Conservation (phyloP, 768 basidiomycete genomes). For the Podaxis rugospora region DNA sequence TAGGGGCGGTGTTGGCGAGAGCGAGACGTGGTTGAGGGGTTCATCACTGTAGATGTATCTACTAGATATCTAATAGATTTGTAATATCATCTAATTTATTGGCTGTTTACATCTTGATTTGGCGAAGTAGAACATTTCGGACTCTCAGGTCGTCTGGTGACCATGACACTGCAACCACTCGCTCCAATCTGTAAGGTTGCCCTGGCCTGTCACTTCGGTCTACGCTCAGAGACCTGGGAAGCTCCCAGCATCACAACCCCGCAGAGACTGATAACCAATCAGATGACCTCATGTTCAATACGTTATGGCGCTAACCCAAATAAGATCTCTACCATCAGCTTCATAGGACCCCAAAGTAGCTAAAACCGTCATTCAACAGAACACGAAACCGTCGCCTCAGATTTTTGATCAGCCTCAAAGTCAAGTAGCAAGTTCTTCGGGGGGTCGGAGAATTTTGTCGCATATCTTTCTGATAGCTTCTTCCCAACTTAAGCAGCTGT, state of each 20-base stretch:
- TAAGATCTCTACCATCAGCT: no score
- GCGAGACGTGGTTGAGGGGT: conserved; percentile 19
- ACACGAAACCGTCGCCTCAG: no score
- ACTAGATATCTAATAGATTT: background rate
- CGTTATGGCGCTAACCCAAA: no score
- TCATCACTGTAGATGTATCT: background rate
- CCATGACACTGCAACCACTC: background rate
- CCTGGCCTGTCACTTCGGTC: no score
- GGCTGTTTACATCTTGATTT: background rate
- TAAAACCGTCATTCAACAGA: no score
- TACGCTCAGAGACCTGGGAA: no score
- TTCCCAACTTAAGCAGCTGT: background rate
- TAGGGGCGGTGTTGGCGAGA: conserved; percentile 55
- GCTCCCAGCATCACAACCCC: no score
- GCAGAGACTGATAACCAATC: no score
- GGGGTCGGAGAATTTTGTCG: background rate
- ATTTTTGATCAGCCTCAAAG: no score
- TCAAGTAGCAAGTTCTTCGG: background rate
- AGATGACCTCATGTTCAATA: no score
- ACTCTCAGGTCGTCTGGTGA: background rate
- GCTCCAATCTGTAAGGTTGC: no score
- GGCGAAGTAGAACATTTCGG: background rate
- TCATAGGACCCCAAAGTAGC: no score
- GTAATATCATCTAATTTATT: background rate
- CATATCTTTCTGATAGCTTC: background rate